Base-by-base conservation (phyloP, 2,329 filamentous ascomycete genomes). In the Trichothecium roseum region DNA sequence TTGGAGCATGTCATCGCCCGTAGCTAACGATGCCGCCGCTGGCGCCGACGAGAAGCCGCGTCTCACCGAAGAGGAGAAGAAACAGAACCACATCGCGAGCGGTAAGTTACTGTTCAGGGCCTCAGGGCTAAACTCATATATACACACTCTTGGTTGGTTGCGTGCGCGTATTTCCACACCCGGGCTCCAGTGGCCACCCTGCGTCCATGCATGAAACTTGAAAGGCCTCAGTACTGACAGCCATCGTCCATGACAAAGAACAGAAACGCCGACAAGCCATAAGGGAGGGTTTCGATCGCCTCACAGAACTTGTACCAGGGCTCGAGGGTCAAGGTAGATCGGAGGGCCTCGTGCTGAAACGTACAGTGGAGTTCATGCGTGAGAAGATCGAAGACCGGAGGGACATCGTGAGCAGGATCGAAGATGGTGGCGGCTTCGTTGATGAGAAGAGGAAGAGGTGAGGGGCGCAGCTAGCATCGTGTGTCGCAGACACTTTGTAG, bases 311-410 rank as follows among this genome's bases (percentile, higher is more conserved):
- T 22, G 84, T 94, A 1, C 87, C 87, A 0, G 85, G 84, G 1
- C 68, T 93, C 36, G 74, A 84, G 48, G 87, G 87, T 1, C 82
- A 88, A 50, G 87, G 83, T 1, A 77, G 86, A 31, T 91, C 84
- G 43, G 87, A 94, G 56, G 84, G 84, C 18, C 68, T 86, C 14
- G 85, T 94, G n/a, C 66, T 94, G 16, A 75, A 78, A 42, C 72
- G 72, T 44, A 82, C 80, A 0, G 73, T 82, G 20, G 75, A 80
- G 12, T 81, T 69, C 42, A 78, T 84, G 50, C 66, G 66, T 29
- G 60, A 75, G 41, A 66, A 79, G 51, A 56, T 84, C 8, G 60
- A 66, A 32, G 69, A 74, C 51, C 66, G 80, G 14, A 65, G 72
- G 37, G 57, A 63, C 17, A 56, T 84, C 38, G 63, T 83, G 36